Evolutionary conservation across 805 yeast species (phyloP), one percentile per base, ranked within the genome.

Genomic region (Saccharomycopsis sp.): DNA sequence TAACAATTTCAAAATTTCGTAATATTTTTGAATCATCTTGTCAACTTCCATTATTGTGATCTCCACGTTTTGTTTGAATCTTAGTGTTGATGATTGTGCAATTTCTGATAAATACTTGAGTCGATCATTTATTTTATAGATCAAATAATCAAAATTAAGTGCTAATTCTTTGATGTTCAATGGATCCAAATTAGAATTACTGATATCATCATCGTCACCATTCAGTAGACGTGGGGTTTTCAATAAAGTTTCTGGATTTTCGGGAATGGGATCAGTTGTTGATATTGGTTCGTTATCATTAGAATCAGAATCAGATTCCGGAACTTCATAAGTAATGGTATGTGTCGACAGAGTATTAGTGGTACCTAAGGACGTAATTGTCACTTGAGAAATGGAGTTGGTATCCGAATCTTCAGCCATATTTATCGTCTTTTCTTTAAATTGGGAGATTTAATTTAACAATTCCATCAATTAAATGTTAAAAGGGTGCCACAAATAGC

Each of bases 71-170:
- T 39, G 40, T 44, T 57, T 43, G 51, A 56, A 28, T 50, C 57
- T 4, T 51, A 54, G 4, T 21, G 47, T 37, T 46, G 51, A 49
- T 5, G 44, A 38, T 27, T 44, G 40, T 51, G 72, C 59, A 59
- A 68, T 51, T 45, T 70, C 67, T 5, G 74, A 64, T 19, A 77
- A 55, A 2, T 63, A 58, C 18, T 66, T 58, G 5, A 80, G 66
- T 39, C 69, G 66, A 45, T 76, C 82, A 34, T 69, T 67, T 37
- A 82, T 76, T 52, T 72, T 74, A 59, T 63, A 77, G 53, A 80
- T 54, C 30, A 82, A 56, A 49, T 79, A 77, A 50, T 82, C 89
- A 53, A 71, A 80, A 39, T 69, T 70, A 19, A 78, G 61, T 1
- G 82, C 72, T 32, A 82, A 59, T 41, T 70, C 66, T 49, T 74